These are phyloP conservation scores for Polyporus arcularius DNA, from an alignment of 768 basidiomycete genomes.

Conservation along the genomic window DNA sequence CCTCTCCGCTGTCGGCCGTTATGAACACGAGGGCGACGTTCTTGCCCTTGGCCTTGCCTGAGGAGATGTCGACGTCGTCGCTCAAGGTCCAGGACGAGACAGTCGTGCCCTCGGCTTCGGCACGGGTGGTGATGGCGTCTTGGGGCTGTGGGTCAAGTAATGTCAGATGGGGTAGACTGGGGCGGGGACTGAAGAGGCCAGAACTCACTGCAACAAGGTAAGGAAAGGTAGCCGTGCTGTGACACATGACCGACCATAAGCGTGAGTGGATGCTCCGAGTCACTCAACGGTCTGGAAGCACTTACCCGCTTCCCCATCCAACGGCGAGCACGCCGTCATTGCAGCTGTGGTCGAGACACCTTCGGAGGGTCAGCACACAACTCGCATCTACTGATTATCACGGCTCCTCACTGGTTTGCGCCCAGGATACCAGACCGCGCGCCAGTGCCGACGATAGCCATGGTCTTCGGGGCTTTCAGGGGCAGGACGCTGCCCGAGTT, in stretches of 20 bases:
- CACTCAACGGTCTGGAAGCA: neutral
- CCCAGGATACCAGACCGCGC: slow-evolving; percentile 55
- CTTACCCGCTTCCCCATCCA: slow-evolving; percentile 47
- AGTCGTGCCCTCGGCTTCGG: slow-evolving; percentile 37
- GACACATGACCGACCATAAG: neutral
- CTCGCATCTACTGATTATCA: neutral
- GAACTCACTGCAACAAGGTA: slow-evolving; percentile 46
- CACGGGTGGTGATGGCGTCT: slow-evolving; percentile 44
- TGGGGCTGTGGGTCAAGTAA: slow-evolving; percentile 30
- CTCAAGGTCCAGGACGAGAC: slow-evolving; percentile 47
- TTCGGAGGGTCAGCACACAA: slow-evolving; percentile 12
- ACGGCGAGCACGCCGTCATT: slow-evolving; percentile 63
- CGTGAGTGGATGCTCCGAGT: neutral
- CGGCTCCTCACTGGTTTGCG: slow-evolving; percentile 48
- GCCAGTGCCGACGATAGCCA: slow-evolving; percentile 56
- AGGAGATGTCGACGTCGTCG: slow-evolving; percentile 50
- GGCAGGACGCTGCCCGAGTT: slow-evolving; percentile 51
- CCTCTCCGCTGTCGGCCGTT: slow-evolving; percentile 39
- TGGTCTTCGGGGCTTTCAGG: slow-evolving; percentile 44
- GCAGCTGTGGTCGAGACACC: slow-evolving; percentile 55
- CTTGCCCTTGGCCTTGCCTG: slow-evolving; percentile 47
- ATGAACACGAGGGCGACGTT: slow-evolving; percentile 58
- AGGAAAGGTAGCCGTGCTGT: slow-evolving; percentile 52
- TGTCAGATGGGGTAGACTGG: neutral
- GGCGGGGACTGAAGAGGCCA: neutral